Conservation (phyloP, 108 stramenopile species). For the Cylindrotheca closterium region DNA sequence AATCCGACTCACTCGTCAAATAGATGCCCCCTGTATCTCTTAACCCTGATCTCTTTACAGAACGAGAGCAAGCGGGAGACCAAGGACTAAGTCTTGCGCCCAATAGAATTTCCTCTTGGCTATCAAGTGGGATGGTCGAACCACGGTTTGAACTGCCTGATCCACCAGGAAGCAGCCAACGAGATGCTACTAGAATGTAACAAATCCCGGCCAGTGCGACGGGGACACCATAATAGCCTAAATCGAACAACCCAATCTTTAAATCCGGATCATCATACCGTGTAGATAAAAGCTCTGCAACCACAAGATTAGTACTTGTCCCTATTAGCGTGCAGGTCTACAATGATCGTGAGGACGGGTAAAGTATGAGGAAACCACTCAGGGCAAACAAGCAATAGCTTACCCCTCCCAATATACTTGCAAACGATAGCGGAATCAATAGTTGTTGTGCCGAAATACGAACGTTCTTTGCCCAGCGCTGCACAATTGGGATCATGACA, state of each 20-base stretch:
- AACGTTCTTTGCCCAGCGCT: constrained; percentile 73
- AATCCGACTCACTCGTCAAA: too few species aligned
- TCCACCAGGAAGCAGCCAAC: constrained; percentile 67
- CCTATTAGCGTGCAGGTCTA: constrained; percentile 91
- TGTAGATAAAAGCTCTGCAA: constrained; percentile 56
- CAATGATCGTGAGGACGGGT: too few species aligned
- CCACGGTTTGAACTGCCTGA: constrained; percentile 14
- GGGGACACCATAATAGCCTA: constrained; percentile 81
- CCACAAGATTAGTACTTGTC: constrained; percentile 87
- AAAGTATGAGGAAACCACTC: too few species aligned
- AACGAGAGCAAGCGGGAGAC: constrained; percentile 73
- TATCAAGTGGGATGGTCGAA: constrained; percentile 20
- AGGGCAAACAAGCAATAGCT: too few species aligned
- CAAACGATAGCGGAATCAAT: constrained; percentile 80
- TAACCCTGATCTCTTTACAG: constrained; percentile 75
- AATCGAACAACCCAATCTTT: constrained; percentile 71
- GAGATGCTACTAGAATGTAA: constrained; percentile 70
- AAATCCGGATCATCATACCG: constrained; percentile 41
- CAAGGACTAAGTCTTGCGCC: constrained; percentile 74
- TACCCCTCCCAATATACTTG: constrained; percentile 85
- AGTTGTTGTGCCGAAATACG: constrained; percentile 62
- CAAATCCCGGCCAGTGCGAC: constrained; percentile 64
- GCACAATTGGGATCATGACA: constrained; percentile 90
- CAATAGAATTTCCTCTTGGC: constrained; percentile 61
- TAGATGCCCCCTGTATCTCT: constrained; percentile 82